A percentile compares a stretch with the other conserved stretches of the same genome.
These are phyloP conservation scores for Grammothele lineata DNA, from an alignment of 768 basidiomycete species.

Conservation along the genomic window DNA sequence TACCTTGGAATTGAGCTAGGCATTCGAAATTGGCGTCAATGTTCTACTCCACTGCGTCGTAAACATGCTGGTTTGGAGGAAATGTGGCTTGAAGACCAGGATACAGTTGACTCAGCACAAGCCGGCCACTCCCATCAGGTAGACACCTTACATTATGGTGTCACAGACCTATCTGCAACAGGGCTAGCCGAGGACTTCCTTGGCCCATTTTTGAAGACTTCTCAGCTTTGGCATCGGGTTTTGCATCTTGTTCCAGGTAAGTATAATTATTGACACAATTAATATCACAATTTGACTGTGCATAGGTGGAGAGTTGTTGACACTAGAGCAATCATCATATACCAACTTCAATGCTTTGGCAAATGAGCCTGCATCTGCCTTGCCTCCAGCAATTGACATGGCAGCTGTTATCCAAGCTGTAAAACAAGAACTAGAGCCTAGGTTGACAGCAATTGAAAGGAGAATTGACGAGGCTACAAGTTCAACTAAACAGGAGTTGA, in stretches of 20 bases:
- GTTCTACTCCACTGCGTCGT: constrained; percentile 2
- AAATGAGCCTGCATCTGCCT: too few species aligned
- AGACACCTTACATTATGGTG: background rate
- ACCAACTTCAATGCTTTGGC: background rate
- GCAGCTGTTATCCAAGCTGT: background rate
- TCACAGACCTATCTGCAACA: background rate
- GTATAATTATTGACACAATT: background rate
- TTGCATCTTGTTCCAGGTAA: background rate
- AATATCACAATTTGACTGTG: background rate
- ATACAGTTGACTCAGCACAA: constrained; percentile 3
- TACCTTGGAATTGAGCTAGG: constrained; percentile 5
- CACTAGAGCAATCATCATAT: background rate
- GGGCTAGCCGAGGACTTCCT: constrained; percentile 3
- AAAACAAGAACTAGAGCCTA: background rate
- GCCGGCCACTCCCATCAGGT: constrained; percentile 2
- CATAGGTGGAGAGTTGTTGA: background rate
- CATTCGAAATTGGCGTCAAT: constrained; percentile 7
- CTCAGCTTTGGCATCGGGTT: background rate
- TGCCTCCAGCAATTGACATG: too few species aligned
- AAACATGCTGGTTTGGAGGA: constrained; percentile 7
- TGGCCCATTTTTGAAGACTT: constrained; percentile 3
- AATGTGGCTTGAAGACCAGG: constrained; percentile 7
- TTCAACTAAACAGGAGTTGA: background rate
- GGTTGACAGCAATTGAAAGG: background rate
- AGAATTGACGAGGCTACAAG: background rate